These are phyloP conservation scores for Yamadazyma atmosphaerica DNA, from an alignment of 1,139 yeast genomes.

Conservation along the genomic window DNA sequence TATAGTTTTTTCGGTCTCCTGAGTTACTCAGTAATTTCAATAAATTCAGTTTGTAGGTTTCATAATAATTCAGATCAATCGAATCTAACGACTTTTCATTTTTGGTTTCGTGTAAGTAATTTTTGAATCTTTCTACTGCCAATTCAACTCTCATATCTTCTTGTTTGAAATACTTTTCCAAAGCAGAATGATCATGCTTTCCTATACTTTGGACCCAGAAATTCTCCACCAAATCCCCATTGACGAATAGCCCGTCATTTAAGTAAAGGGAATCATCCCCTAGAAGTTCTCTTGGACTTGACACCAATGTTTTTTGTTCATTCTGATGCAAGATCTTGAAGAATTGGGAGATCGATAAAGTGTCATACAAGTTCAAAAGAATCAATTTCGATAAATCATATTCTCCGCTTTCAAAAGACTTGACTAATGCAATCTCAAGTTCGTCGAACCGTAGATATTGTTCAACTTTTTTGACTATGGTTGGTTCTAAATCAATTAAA, in stretches of 20 bases:
- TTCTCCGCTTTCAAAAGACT: conserved; percentile 67
- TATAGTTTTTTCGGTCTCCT: conserved; percentile 22
- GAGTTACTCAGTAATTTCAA: conserved; percentile 24
- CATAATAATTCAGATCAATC: conserved; percentile 18
- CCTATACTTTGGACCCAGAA: conserved; percentile 41
- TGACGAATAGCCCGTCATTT: conserved; percentile 24
- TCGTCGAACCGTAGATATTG: conserved; percentile 73
- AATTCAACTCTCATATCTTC: conserved; percentile 34
- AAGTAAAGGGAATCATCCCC: conserved; percentile 10
- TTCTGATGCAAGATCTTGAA: conserved; percentile 43
- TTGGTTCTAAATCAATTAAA: conserved; percentile 67
- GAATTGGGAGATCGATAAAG: conserved; percentile 39
- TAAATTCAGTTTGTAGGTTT: conserved; percentile 27
- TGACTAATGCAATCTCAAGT: conserved; percentile 64
- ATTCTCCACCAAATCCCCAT: conserved; percentile 44
- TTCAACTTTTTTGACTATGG: conserved; percentile 61
- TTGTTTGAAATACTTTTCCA: conserved; percentile 34
- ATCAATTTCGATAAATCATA: conserved; percentile 65
- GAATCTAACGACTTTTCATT: conserved; percentile 1
- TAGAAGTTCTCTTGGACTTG: conserved; percentile 17
- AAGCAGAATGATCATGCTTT: conserved; percentile 19
- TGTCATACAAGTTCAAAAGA: conserved; percentile 49
- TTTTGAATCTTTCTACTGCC: conserved; percentile 21
- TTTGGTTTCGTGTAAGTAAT: conserved; percentile 10
- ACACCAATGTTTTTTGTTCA: conserved; percentile 24